Evolutionary conservation across 805 yeast genomes (phyloP).

Genomic region (Hagleromyces aurorensis): DNA sequence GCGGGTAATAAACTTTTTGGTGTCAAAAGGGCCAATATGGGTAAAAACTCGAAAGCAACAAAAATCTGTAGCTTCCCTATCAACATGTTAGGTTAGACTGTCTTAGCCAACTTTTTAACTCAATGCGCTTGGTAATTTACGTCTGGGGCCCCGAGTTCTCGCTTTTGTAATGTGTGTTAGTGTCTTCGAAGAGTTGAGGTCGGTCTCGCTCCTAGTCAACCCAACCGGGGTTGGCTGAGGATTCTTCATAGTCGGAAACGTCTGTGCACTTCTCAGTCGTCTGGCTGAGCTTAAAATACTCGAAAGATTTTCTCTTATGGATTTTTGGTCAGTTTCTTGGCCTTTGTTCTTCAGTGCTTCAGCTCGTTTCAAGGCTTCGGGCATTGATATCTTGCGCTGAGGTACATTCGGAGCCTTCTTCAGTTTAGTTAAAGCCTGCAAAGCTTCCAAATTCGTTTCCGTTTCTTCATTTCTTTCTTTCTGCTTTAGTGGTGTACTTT

Average conservation of each 20-base stretch:
- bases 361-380: conserved; percentile 23
- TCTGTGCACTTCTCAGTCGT: not conserved
- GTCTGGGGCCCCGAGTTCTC: conserved; percentile 33
- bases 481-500: conserved; percentile 2
- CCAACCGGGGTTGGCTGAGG: not conserved
- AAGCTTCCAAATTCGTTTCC: conserved; percentile 7
- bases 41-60: too few relatives aligned
- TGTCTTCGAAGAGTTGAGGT: conserved; percentile 1
- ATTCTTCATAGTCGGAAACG: conserved; percentile 1
- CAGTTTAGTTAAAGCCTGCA: conserved; percentile 8
- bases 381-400: conserved; percentile 24
- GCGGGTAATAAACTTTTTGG: too few relatives aligned
- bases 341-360: conserved; percentile 8
- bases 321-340: conserved; percentile 1
- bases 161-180: conserved; percentile 28
- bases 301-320: not conserved
- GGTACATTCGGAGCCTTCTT: conserved; percentile 22
- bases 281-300: not conserved
- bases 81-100: too few relatives aligned
- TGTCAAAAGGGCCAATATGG: too few relatives aligned
- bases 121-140: conserved; percentile 30
- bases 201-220: not conserved
- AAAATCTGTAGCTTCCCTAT: too few relatives aligned
- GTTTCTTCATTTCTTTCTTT: conserved; percentile 13
- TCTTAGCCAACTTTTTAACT: too few relatives aligned